These are phyloP conservation scores for Entomortierella beljakovae DNA, from an alignment of 192 early-diverging fungal genomes.

Conservation along the genomic window DNA sequence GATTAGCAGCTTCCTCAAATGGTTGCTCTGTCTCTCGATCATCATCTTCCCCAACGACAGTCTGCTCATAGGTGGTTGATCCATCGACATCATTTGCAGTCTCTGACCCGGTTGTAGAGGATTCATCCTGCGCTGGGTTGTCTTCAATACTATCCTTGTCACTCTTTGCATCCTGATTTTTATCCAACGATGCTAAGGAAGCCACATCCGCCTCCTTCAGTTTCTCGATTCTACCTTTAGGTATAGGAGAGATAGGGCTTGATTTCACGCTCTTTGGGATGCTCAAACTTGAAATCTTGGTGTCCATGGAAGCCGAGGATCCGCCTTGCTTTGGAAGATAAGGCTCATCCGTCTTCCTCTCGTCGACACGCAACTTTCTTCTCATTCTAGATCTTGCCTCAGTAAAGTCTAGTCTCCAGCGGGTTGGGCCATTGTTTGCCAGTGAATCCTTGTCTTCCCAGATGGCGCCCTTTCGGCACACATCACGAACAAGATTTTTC, in stretches of 20 bases:
- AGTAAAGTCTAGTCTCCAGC: slow-evolving; percentile 71
- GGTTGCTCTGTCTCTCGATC: slow-evolving; percentile 56
- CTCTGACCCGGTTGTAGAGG: slow-evolving; percentile 5
- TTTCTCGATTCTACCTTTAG: slow-evolving; percentile 35
- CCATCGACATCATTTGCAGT: background rate
- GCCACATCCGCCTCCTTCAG: slow-evolving; percentile 43
- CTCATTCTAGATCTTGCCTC: slow-evolving; percentile 63
- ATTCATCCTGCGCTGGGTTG: slow-evolving; percentile 11
- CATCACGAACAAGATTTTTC: slow-evolving; percentile 62
- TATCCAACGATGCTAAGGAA: slow-evolving; percentile 34
- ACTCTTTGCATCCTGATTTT: slow-evolving; percentile 29
- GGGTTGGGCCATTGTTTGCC: slow-evolving; percentile 25
- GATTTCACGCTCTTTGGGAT: slow-evolving; percentile 52
- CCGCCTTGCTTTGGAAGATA: slow-evolving; percentile 50
- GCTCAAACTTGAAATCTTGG: slow-evolving; percentile 37
- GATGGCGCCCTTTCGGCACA: slow-evolving; percentile 70
- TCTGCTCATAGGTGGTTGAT: background rate
- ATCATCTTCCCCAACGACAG: slow-evolving; percentile 31
- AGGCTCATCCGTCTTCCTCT: slow-evolving; percentile 45
- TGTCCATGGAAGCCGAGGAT: slow-evolving; percentile 28
- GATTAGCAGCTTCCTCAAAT: slow-evolving; percentile 77
- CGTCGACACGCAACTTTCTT: slow-evolving; percentile 37
- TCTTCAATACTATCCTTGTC: slow-evolving; percentile 30
- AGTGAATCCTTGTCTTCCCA: slow-evolving; percentile 62
- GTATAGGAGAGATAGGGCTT: slow-evolving; percentile 11